These are phyloP conservation scores for Tritrichomonas foetus DNA, from an alignment of 208 protist genomes.

Conservation along the genomic window DNA sequence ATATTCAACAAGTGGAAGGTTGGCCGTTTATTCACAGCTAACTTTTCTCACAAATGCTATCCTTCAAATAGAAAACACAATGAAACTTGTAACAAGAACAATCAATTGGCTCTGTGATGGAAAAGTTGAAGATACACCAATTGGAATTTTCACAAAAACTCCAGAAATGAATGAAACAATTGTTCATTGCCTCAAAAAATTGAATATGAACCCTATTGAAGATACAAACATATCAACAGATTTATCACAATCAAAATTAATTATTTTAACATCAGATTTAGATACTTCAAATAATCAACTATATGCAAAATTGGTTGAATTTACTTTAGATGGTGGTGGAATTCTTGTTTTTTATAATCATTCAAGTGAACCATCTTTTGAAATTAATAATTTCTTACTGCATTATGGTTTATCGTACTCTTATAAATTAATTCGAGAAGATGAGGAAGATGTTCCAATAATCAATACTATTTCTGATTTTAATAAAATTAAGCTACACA, in stretches of 20 bases:
- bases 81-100: neutral
- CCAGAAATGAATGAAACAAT: neutral
- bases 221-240: neutral
- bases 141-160: neutral
- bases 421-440: no score
- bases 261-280: neutral
- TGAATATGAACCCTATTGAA: neutral
- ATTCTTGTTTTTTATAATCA: neutral
- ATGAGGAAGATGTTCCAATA: no score
- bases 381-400: conserved; percentile 10
- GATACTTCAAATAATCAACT: neutral
- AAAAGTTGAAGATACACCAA: neutral
- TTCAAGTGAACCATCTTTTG: neutral
- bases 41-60: neutral
- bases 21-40: neutral
- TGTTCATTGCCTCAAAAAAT: neutral
- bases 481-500: no score
- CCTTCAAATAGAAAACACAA: neutral
- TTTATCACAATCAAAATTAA: neutral
- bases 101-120: neutral
- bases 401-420: conserved; percentile 31
- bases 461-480: no score
- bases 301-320: neutral
- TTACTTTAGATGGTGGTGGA: neutral
- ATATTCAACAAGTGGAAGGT: neutral